Percentiles rank a stretch among this genome's conserved stretches.
These are phyloP conservation scores for Melocanna baccifera DNA, from an alignment of 176 grass and related monocot species.

Conservation along the genomic window DNA sequence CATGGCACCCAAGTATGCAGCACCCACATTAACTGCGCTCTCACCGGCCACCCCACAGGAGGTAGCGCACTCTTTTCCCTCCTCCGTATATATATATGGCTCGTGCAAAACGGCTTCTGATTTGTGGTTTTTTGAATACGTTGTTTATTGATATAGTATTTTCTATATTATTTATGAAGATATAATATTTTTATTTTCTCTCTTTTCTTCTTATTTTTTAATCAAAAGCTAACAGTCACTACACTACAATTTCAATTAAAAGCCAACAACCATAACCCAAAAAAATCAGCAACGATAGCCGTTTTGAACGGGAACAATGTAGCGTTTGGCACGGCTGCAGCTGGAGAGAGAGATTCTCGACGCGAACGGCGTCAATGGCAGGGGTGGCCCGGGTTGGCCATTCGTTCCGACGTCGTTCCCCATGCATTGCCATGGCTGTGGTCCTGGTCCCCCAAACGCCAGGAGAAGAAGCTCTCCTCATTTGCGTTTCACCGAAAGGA, in stretches of 20 bases:
- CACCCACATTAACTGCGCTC: neutral
- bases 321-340: slow-evolving; percentile 27
- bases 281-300: too few species aligned
- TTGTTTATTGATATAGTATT: too few species aligned
- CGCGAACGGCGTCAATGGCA: neutral
- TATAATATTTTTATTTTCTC: too few species aligned
- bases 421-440: slow-evolving; percentile 3
- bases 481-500: slow-evolving; percentile 11
- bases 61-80: neutral
- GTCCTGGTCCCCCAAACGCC: slow-evolving; percentile 16
- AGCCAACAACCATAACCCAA: too few species aligned
- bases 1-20: neutral
- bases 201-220: too few species aligned
- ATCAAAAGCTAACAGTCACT: too few species aligned
- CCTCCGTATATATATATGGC: neutral
- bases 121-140: too few species aligned
- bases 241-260: too few species aligned
- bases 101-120: too few species aligned
- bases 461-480: neutral
- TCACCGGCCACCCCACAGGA: neutral
- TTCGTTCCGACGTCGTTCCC: slow-evolving; percentile 23
- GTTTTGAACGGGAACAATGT: neutral
- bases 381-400: slow-evolving; percentile 6
- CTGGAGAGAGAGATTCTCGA: slow-evolving; percentile 20
- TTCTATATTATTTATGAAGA: too few species aligned